Evolutionary conservation across 176 grass and related monocot species (phyloP).

Genomic region (Musa acuminata): DNA sequence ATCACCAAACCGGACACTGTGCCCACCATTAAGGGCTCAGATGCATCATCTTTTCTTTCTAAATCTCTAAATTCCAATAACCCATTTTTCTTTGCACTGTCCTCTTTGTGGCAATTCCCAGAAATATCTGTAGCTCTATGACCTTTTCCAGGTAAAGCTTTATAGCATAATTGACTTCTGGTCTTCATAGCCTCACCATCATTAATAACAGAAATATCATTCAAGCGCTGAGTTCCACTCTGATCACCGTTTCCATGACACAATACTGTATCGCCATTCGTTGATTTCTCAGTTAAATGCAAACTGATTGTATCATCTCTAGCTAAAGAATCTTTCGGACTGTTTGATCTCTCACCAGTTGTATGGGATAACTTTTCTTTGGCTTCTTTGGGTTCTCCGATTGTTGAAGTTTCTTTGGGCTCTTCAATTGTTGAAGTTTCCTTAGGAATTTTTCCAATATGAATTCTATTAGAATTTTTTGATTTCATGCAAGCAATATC

Average conservation of each 20-base stretch:
- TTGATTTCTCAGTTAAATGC: conserved; percentile 3
- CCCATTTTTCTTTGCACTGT: background rate
- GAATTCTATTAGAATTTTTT: conserved; percentile 11
- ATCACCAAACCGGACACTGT: conserved; percentile 35
- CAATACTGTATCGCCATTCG: background rate
- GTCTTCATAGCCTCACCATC: background rate
- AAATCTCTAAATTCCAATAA: background rate
- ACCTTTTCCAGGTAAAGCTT: background rate
- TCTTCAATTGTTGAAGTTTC: background rate
- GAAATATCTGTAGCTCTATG: background rate
- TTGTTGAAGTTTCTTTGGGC: background rate
- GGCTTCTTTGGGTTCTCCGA: background rate
- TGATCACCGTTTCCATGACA: conserved; percentile 1
- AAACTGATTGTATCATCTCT: background rate
- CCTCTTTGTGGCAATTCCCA: background rate
- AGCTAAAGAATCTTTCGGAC: background rate
- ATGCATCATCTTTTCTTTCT: conserved; percentile 29
- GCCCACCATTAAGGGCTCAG: conserved; percentile 30
- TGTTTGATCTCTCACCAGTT: background rate
- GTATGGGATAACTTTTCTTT: background rate
- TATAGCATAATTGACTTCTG: background rate
- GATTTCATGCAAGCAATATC: conserved; percentile 20
- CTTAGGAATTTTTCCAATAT: background rate
- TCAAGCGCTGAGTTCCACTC: background rate
- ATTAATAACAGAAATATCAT: background rate